phyloP scores from a whole-genome alignment of 2,329 filamentous ascomycete genomes.

The Zopfia rhizophila region DNA sequence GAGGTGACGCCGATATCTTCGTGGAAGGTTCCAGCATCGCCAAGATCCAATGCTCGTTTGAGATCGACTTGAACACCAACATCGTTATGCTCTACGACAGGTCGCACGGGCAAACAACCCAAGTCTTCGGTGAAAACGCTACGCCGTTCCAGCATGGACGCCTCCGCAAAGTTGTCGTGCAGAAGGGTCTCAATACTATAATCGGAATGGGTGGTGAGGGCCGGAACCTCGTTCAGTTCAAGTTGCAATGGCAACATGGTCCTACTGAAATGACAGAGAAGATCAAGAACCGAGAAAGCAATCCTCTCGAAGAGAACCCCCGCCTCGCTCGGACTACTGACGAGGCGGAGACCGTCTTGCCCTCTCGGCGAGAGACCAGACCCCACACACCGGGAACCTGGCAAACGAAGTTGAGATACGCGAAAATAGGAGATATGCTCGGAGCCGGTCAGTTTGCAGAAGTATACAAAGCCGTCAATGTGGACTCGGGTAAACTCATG shows the following conservation, averaged over 20 bases:
- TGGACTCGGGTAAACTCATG: constrained; percentile 4
- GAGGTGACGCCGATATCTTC: constrained; percentile 9
- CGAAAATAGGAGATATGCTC: constrained; percentile 1
- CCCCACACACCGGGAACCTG: background rate
- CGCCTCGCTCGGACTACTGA: constrained; percentile 5
- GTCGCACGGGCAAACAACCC: constrained; percentile 8
- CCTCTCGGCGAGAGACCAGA: constrained; percentile 1
- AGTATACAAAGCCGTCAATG: constrained; percentile 10
- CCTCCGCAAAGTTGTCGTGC: constrained; percentile 13
- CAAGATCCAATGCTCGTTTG: constrained; percentile 13
- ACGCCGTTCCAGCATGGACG: constrained; percentile 12
- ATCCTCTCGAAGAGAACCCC: constrained; percentile 5
- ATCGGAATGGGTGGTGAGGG: constrained; percentile 13
- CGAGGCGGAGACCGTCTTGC: constrained; percentile 1
- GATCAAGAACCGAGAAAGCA: constrained; percentile 4
- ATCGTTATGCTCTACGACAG: constrained; percentile 15
- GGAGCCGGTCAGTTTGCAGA: constrained; percentile 1
- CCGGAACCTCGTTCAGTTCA: constrained; percentile 11
- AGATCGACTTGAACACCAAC: constrained; percentile 12
- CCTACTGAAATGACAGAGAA: constrained; percentile 1
- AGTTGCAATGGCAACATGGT: constrained; percentile 6
- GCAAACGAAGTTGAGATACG: background rate
- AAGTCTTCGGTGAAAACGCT: constrained; percentile 12
- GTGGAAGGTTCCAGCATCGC: constrained; percentile 9
- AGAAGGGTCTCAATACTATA: constrained; percentile 3